Evolutionary conservation across 2,329 filamentous ascomycete species (phyloP).

Genomic region (Colletotrichum echinochloae): DNA sequence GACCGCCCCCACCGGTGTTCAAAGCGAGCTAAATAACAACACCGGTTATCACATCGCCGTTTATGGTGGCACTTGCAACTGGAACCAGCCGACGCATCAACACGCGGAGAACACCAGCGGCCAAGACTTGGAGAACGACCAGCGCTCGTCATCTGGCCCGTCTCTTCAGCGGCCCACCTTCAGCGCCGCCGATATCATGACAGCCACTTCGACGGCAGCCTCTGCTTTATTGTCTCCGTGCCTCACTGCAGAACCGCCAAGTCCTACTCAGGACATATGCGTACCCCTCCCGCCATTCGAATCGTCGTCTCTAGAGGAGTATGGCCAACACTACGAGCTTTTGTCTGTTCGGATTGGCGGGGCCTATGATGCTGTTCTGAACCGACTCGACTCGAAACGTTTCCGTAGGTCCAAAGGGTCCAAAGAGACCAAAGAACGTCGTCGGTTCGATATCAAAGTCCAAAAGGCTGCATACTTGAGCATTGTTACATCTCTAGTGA

Average conservation of each 20-base stretch:
- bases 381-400: neutral
- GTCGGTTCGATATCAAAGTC: neutral
- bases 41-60: neutral
- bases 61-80: neutral
- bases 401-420: neutral
- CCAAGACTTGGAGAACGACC: neutral
- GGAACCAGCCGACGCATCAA: neutral
- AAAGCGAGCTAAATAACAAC: neutral
- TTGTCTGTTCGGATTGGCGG: too few relatives aligned
- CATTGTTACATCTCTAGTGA: too few relatives aligned
- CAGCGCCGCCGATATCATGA: neutral
- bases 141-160: neutral
- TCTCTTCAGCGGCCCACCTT: neutral
- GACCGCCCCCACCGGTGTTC: neutral
- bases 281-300: too few relatives aligned
- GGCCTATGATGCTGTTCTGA: neutral
- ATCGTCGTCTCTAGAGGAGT: neutral
- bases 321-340: neutral
- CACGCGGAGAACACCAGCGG: neutral
- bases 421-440: neutral
- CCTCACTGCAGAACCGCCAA: too few relatives aligned
- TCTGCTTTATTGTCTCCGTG: too few relatives aligned
- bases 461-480: neutral
- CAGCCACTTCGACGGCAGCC: too few relatives aligned
- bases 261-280: too few relatives aligned